Base-by-base conservation (phyloP, 768 basidiomycete species). In the Lactarius vividus region DNA sequence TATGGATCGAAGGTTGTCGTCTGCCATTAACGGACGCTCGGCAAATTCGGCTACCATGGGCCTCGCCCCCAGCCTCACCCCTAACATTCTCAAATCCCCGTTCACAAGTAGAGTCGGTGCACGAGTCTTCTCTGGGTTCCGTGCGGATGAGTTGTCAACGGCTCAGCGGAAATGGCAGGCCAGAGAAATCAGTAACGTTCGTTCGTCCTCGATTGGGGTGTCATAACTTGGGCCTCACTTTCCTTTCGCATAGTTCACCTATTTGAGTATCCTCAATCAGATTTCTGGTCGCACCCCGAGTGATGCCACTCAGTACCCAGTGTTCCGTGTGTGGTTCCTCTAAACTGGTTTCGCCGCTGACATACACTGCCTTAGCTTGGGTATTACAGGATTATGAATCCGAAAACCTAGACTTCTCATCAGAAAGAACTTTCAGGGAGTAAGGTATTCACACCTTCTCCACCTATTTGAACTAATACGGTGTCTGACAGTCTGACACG, bases 221-320 rank as follows among this genome's bases (percentile, higher is more conserved):
- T 8, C 16, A 29, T 61, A 2, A 15, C 53, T 31, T 29, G 29
- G 31, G 57, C 40, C 57, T 69, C 68, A 63, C 53, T 33, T 57
- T 11, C 26, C n/a, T 26, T 53, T 26, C 49, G 23, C 26, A 10
- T 63, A 96, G 94, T 96, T 93, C 74, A 88, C 91, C 1, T 96
- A 96, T 75, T 77, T 96, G 58, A 89, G 91, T 67, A 85, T 97
- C 62, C 78, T 97, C 62, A 97, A 97, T 71, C 94, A 96, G 74
- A 84, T 92, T 26, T 96, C 95, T 3, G 94, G 95, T 52, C 84
- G 95, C 26, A 97, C 95, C 3, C 94, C 94, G 1, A 94, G 89
- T 72, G 95, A 97, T 78, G 93, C 95, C 11, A 96, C 96, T 0
- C 94, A 96, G 71, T 97, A 95, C 76, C 95, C 94, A 0, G 86